Evolutionary conservation across 225 moss, liverwort and hornwort species (phyloP).

Genomic region (Asterella californica): DNA sequence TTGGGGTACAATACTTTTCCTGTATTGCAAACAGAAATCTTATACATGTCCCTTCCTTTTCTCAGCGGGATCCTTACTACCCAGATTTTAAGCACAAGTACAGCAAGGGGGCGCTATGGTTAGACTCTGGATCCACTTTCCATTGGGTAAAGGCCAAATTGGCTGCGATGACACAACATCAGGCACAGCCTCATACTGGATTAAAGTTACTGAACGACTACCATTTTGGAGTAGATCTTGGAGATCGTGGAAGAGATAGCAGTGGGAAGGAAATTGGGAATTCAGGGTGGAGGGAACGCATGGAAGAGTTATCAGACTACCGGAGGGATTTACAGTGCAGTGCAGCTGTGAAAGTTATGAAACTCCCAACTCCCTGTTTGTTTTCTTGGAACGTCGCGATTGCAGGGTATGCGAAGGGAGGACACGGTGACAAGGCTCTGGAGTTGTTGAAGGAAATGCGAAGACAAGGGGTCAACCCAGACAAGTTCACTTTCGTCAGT

Average conservation of each 20-base stretch:
- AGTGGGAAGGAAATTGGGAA: background rate
- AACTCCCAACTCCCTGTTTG: slow-evolving; percentile 15
- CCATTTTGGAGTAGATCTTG: slow-evolving; percentile 14
- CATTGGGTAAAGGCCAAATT: slow-evolving; percentile 14
- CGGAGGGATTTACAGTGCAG: background rate
- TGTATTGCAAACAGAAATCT: background rate
- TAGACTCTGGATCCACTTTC: slow-evolving; percentile 4
- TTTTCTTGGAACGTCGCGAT: slow-evolving; percentile 17
- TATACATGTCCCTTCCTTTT: background rate
- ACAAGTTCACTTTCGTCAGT: slow-evolving; percentile 20
- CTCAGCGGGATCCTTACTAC: slow-evolving; percentile 12
- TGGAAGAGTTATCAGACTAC: background rate
- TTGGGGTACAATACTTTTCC: background rate
- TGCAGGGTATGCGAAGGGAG: slow-evolving; percentile 7
- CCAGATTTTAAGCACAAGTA: slow-evolving; percentile 26
- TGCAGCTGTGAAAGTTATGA: background rate
- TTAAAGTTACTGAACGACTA: slow-evolving; percentile 11
- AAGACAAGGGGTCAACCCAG: slow-evolving; percentile 15
- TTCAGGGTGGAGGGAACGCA: background rate
- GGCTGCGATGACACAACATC: slow-evolving; percentile 9
- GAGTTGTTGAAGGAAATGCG: slow-evolving; percentile 17
- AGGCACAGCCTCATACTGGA: background rate
- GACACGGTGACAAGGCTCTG: slow-evolving; percentile 15
- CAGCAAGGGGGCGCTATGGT: slow-evolving; percentile 19
- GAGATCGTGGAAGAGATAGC: slow-evolving; percentile 1